A percentile compares a stretch with the other conserved stretches of the same genome.
Evolutionary conservation across 2,329 filamentous ascomycete species (phyloP).

Genomic region (Escovopsis sp.): DNA sequence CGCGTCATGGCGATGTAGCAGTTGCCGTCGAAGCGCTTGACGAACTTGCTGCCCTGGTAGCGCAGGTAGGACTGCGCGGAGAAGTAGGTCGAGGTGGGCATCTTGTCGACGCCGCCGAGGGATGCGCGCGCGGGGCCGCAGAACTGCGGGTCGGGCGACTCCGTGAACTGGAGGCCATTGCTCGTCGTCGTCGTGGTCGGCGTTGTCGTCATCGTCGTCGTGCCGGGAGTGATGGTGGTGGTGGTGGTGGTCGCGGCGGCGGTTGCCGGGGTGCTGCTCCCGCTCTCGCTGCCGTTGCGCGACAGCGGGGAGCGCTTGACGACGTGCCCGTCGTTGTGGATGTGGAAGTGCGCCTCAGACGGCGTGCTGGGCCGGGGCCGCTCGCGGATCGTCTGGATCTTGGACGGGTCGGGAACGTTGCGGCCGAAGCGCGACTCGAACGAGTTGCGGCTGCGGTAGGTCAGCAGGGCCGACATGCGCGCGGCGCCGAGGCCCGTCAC

Average conservation of each 20-base stretch:
- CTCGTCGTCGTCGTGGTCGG: too few species aligned
- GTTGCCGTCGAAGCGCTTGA: constrained; percentile 92
- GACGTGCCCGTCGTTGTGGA: constrained; percentile 71
- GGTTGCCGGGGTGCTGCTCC: constrained; percentile 9
- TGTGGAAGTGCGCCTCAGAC: constrained; percentile 60
- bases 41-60: constrained; percentile 93
- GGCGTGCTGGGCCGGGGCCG: constrained; percentile 44
- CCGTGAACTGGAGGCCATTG: constrained; percentile 9
- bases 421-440: constrained; percentile 92
- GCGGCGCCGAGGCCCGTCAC: constrained; percentile 78
- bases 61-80: constrained; percentile 95
- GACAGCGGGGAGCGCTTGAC: constrained; percentile 40
- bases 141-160: constrained; percentile 47
- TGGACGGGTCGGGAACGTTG: constrained; percentile 76
- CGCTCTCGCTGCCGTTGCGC: constrained; percentile 25
- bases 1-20: constrained; percentile 98
- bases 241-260: not conserved
- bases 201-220: too few species aligned
- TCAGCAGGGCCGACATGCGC: constrained; percentile 90
- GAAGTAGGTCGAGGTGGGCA: constrained; percentile 68
- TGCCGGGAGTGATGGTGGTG: too few species aligned
- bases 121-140: constrained; percentile 41
- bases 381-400: constrained; percentile 69
- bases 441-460: constrained; percentile 90
- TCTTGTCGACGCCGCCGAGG: constrained; percentile 34